These are phyloP conservation scores for Salix udensis DNA, from an alignment of 345 rosid genomes.

Conservation along the genomic window DNA sequence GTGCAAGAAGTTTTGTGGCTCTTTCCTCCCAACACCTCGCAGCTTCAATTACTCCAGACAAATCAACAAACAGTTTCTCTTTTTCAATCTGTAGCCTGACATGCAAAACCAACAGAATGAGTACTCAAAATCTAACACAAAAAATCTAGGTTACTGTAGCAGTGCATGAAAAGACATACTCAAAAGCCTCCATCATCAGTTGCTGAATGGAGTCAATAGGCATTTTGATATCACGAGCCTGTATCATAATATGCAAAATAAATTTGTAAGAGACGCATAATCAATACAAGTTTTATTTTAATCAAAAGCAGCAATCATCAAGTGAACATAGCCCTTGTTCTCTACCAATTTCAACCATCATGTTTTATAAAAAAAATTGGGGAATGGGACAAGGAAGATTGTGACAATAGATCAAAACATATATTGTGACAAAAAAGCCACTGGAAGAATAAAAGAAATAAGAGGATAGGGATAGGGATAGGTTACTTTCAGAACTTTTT, in stretches of 20 bases:
- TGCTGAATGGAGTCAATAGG: slow-evolving; percentile 57
- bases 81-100: slow-evolving; percentile 63
- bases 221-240: slow-evolving; percentile 57
- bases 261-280: not conserved
- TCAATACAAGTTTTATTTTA: not conserved
- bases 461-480: not conserved
- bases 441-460: not conserved
- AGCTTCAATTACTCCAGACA: slow-evolving; percentile 48
- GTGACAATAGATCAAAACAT: slow-evolving; percentile 7
- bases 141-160: not conserved
- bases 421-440: slow-evolving; percentile 1
- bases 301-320: not conserved
- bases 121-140: not conserved
- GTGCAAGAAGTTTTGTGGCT: slow-evolving; percentile 51
- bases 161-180: slow-evolving; percentile 42
- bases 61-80: slow-evolving; percentile 51
- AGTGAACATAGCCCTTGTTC: not conserved
- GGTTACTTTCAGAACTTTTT: slow-evolving; percentile 61
- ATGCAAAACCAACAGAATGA: slow-evolving; percentile 11
- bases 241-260: slow-evolving; percentile 14
- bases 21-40: slow-evolving; percentile 72
- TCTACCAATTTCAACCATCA: not conserved
- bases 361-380: not conserved
- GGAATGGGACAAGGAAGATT: not conserved
- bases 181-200: slow-evolving; percentile 50